Conservation (phyloP, 75 land plant genomes). For the Cunninghamia lanceolata region DNA sequence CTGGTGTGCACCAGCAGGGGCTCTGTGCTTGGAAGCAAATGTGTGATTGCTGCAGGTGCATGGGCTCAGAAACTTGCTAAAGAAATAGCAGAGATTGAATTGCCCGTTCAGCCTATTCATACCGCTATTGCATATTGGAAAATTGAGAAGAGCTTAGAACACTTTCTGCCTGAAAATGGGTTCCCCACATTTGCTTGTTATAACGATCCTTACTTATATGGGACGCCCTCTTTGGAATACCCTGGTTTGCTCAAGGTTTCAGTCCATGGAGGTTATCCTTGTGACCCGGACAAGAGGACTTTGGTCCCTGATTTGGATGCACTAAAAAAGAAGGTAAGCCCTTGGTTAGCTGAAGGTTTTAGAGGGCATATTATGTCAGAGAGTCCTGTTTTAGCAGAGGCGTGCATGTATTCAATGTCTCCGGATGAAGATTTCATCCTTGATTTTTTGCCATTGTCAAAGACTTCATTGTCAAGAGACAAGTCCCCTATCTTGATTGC, state of each 20-base stretch:
- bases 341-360: slow-evolving; percentile 57
- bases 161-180: slow-evolving; percentile 34
- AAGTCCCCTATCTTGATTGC: slow-evolving; percentile 56
- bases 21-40: slow-evolving; percentile 44
- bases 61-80: slow-evolving; percentile 66
- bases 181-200: slow-evolving; percentile 83
- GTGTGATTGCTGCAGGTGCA: slow-evolving; percentile 80
- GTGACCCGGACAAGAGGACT: slow-evolving; percentile 68
- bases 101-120: slow-evolving; percentile 80
- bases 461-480: slow-evolving; percentile 18
- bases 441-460: slow-evolving; percentile 55
- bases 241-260: slow-evolving; percentile 81
- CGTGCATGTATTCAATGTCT: slow-evolving; percentile 94
- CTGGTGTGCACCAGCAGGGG: slow-evolving; percentile 37
- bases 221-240: slow-evolving; percentile 82
- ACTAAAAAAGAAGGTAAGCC: slow-evolving; percentile 26
- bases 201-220: slow-evolving; percentile 67
- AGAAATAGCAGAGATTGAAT: slow-evolving; percentile 33
- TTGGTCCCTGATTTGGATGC: slow-evolving; percentile 26
- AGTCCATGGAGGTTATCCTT: slow-evolving; percentile 59
- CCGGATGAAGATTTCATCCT: slow-evolving; percentile 91
- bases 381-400: slow-evolving; percentile 59
- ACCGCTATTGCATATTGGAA: slow-evolving; percentile 73
- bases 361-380: slow-evolving; percentile 48
- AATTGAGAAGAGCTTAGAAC: slow-evolving; percentile 40